Conservation (phyloP, 352 stramenopile species). For the Hyaloperonospora brassicae region DNA sequence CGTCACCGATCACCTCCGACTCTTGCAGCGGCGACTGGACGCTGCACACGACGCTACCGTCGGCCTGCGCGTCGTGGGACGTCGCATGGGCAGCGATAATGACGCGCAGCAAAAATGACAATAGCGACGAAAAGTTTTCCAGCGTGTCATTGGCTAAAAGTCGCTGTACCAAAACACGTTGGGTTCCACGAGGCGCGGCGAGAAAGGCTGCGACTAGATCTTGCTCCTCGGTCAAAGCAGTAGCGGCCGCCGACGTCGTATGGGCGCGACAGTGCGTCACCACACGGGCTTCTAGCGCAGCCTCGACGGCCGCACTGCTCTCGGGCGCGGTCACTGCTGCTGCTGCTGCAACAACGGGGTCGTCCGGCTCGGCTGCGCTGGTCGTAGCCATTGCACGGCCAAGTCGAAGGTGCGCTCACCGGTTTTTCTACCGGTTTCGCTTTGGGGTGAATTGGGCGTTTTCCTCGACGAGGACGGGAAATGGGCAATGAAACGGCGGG, state of each 20-base stretch:
- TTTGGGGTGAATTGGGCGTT: too few relatives aligned
- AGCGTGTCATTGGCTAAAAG: conserved; percentile 18
- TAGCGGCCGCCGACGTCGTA: background rate
- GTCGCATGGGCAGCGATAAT: conserved; percentile 42
- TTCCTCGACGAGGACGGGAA: too few relatives aligned
- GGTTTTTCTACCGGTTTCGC: too few relatives aligned
- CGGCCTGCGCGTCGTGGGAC: conserved; percentile 8
- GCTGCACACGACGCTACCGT: background rate
- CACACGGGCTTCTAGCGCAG: conserved; percentile 37
- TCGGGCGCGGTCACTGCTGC: too few relatives aligned
- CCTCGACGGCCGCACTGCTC: too few relatives aligned
- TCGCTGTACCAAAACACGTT: conserved; percentile 33
- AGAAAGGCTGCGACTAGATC: conserved; percentile 39
- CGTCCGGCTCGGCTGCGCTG: too few relatives aligned
- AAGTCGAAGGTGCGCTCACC: too few relatives aligned
- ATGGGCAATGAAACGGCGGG: too few relatives aligned
- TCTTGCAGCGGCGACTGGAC: too few relatives aligned
- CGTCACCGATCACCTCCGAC: too few relatives aligned
- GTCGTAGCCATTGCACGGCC: too few relatives aligned
- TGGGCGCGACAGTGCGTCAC: conserved; percentile 30
- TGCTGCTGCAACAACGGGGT: too few relatives aligned
- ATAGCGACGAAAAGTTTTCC: conserved; percentile 34
- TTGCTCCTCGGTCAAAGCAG: conserved; percentile 5
- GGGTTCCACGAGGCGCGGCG: conserved; percentile 23
- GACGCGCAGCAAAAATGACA: conserved; percentile 62